Evolutionary conservation across 805 yeast genomes (phyloP).

Genomic region (Candida tammaniensis): DNA sequence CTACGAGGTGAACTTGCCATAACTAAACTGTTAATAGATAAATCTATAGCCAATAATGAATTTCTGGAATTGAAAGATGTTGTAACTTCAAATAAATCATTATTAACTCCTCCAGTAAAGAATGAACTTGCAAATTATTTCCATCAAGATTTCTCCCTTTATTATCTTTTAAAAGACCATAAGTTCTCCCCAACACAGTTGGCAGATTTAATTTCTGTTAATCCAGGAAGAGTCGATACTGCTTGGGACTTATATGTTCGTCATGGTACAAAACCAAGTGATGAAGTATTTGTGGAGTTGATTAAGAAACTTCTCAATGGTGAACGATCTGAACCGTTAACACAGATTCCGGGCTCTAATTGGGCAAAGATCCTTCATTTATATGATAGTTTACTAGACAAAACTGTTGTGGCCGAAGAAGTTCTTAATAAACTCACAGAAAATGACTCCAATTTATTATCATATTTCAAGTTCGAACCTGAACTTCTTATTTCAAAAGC

Average conservation of each 20-base stretch:
- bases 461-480: constrained; percentile 8
- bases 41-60: constrained; percentile 10
- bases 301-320: constrained; percentile 37
- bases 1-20: constrained; percentile 8
- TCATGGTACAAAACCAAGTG: constrained; percentile 18
- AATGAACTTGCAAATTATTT: constrained; percentile 18
- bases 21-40: constrained; percentile 7
- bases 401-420: neutral
- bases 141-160: constrained; percentile 25
- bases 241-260: constrained; percentile 46
- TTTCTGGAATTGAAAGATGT: constrained; percentile 13
- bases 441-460: neutral
- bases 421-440: constrained; percentile 9
- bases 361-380: constrained; percentile 12
- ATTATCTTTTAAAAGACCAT: constrained; percentile 20
- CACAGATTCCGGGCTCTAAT: constrained; percentile 7
- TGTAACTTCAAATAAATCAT: constrained; percentile 9
- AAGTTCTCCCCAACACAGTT: constrained; percentile 15
- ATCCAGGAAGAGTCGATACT: constrained; percentile 54
- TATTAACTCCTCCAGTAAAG: constrained; percentile 11
- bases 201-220: constrained; percentile 31
- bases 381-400: constrained; percentile 3
- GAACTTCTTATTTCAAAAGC: constrained; percentile 7
- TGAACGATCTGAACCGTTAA: constrained; percentile 19
- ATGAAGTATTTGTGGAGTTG: constrained; percentile 22